These are phyloP conservation scores for Vaccinium myrtillus DNA, from an alignment of 148 eudicot genomes.

Conservation along the genomic window DNA sequence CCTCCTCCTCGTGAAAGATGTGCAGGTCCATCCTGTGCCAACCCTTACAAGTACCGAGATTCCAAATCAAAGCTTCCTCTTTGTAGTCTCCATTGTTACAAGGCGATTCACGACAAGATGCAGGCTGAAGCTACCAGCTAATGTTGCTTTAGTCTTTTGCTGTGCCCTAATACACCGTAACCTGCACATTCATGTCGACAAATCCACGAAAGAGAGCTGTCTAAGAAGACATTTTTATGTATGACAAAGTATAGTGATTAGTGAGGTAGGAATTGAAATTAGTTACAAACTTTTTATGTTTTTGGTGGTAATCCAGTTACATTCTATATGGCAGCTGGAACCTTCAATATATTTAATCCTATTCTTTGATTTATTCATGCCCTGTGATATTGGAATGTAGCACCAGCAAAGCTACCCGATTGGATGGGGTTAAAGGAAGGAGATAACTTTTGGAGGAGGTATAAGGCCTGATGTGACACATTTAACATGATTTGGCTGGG, in stretches of 20 bases:
- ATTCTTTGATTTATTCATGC: neutral
- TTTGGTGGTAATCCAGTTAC: constrained; percentile 1
- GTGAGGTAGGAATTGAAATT: neutral
- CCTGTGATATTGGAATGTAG: neutral
- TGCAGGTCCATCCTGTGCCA: constrained; percentile 70
- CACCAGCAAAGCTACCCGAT: neutral
- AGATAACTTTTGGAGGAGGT: too few relatives aligned
- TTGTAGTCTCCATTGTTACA: constrained; percentile 89
- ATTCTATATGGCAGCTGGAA: neutral
- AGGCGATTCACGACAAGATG: constrained; percentile 58
- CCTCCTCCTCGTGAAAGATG: constrained; percentile 90
- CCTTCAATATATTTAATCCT: neutral
- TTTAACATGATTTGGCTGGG: too few relatives aligned
- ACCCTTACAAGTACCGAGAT: constrained; percentile 84
- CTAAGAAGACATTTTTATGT: constrained; percentile 4
- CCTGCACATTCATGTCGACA: neutral
- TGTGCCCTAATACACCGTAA: neutral
- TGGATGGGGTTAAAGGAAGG: too few relatives aligned
- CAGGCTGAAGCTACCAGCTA: constrained; percentile 39
- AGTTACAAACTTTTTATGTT: neutral
- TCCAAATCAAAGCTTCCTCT: constrained; percentile 84
- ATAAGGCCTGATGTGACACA: too few relatives aligned
- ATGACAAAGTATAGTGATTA: neutral
- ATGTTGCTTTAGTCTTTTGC: constrained; percentile 5
- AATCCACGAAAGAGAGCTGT: neutral